These are phyloP conservation scores for Gracilaria domingensis DNA, from an alignment of 23 red algal genomes.

Conservation along the genomic window DNA sequence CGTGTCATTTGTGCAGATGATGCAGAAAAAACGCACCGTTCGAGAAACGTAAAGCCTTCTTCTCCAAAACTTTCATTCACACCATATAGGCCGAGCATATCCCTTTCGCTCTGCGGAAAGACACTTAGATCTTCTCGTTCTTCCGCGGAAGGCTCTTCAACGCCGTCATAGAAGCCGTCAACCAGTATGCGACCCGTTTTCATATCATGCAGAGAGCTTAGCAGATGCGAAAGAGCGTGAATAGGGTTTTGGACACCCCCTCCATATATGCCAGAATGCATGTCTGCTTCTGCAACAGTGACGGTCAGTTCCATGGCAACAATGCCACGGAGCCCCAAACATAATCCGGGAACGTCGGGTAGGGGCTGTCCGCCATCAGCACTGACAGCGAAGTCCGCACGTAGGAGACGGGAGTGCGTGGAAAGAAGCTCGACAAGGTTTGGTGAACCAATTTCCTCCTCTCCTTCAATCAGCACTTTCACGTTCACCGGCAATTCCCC, in stretches of 20 bases:
- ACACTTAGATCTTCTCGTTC: constrained; percentile 47
- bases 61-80: constrained; percentile 71
- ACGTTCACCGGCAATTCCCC: constrained; percentile 77
- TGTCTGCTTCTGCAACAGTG: constrained; percentile 67
- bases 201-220: constrained; percentile 62
- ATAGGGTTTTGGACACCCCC: constrained; percentile 91
- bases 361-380: constrained; percentile 86
- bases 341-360: constrained; percentile 50
- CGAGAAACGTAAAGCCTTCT: constrained; percentile 57
- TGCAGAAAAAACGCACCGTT: constrained; percentile 47
- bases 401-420: constrained; percentile 30
- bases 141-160: constrained; percentile 51
- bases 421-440: constrained; percentile 53
- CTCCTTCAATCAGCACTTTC: constrained; percentile 91
- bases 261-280: constrained; percentile 87
- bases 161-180: constrained; percentile 81
- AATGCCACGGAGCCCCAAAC: constrained; percentile 73
- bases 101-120: constrained; percentile 34
- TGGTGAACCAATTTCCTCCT: constrained; percentile 94
- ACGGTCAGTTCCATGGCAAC: constrained; percentile 74
- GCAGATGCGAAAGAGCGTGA: constrained; percentile 73
- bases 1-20: not conserved
- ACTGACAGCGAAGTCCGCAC: constrained; percentile 74
- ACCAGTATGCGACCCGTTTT: constrained; percentile 57
- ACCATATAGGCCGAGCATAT: constrained; percentile 38